Base-by-base conservation (phyloP, 345 rosid genomes). In the Camelina laxa region DNA sequence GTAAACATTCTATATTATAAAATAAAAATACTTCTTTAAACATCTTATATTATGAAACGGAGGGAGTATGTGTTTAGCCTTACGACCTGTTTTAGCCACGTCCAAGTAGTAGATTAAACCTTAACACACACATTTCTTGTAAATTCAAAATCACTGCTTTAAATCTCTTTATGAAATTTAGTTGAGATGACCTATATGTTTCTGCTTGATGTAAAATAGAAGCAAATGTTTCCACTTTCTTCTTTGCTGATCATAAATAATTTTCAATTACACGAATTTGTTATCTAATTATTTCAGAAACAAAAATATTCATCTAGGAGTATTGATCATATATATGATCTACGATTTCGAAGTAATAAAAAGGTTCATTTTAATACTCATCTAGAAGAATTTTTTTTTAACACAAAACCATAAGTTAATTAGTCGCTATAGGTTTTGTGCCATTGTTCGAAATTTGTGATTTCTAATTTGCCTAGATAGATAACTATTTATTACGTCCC, bases 71-170 rank as follows among this genome's bases (percentile, higher is more conserved):
- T 63, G 70, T 14, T 63, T 73, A 60, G 49, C 33, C 33, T 24
- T 60, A 19, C 7, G 41, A 38, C 12, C 56, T 15, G 44, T 58
- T 44, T 69, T 70, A 57, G 74, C 33, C 65, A 57, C 45, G 74
- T 69, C 11, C 41, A 36, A 9, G 11, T 36, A 9, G 10, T 8
- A 35, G 39, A 36, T 36, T 9, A 36, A 36, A 16, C 51, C 21
- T 16, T 16, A 17, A 7, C 7, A 17, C 53, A 48, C 53, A 7
- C 12, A 9, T 8, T 45, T 45, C 11, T 7, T 48, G 20, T 17
- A 2, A 17, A 17, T 48, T 16, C 53, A 48, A 48, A 47, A 48
- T 17, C 22, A 17, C 21, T 0, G 0, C 8, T 16, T 19, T 7
- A 7, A 8, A 2, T 35, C 39, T 35, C 39, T 35, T 35, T 9